Percentiles rank a stretch among this genome's conserved stretches.
These are phyloP conservation scores for Letharia lupina DNA, from an alignment of 495 filamentous ascomycete genomes.

Conservation along the genomic window DNA sequence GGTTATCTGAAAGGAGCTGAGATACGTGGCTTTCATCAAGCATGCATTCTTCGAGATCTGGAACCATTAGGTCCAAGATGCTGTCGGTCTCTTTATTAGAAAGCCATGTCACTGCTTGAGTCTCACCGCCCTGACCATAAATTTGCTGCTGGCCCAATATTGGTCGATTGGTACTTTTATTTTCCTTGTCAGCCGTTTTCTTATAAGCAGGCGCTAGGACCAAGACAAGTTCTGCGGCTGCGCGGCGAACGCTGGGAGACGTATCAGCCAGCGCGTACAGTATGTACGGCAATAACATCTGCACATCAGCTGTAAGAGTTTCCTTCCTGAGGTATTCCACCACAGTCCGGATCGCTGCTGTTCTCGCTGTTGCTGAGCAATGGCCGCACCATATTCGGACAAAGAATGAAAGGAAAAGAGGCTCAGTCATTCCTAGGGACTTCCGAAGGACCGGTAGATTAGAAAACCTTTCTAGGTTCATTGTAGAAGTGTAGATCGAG, in stretches of 20 bases:
- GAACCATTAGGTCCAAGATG: conserved; percentile 54
- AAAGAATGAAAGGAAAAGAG: conserved; percentile 70
- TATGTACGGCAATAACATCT: conserved; percentile 69
- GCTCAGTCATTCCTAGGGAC: conserved; percentile 44
- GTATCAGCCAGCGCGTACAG: conserved; percentile 65
- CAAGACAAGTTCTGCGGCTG: conserved; percentile 56
- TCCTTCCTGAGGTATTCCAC: conserved; percentile 44
- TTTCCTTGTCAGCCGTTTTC: conserved; percentile 31
- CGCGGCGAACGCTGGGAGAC: conserved; percentile 61
- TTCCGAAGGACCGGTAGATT: conserved; percentile 50
- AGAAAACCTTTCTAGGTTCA: conserved; percentile 48
- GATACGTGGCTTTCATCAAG: conserved; percentile 60
- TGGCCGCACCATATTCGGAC: conserved; percentile 63
- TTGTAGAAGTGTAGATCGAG: conserved; percentile 42
- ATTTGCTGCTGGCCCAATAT: conserved; percentile 47
- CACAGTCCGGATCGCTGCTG: conserved; percentile 56
- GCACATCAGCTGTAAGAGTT: conserved; percentile 53
- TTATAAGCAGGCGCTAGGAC: conserved; percentile 34
- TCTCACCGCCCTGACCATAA: conserved; percentile 46
- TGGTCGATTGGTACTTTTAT: conserved; percentile 30
- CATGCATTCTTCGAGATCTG: conserved; percentile 71
- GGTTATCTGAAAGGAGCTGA: conserved; percentile 46
- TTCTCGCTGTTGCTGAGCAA: conserved; percentile 56
- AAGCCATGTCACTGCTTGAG: conserved; percentile 50
- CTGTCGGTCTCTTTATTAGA: conserved; percentile 48